phyloP scores from a whole-genome alignment of 2,329 filamentous ascomycete genomes.

The Ophiosphaerella narmari region DNA sequence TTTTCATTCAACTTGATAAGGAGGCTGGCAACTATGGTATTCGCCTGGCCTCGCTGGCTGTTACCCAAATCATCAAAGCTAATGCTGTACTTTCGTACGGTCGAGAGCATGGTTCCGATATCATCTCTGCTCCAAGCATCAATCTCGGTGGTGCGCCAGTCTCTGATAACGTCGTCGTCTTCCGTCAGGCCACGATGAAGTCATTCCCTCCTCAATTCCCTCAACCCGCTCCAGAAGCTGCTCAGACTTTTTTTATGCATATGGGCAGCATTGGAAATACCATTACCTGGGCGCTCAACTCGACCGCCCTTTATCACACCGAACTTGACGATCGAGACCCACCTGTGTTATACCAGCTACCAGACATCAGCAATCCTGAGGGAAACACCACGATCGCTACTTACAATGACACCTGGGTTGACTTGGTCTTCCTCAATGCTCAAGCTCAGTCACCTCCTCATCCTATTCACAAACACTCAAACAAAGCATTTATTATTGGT shows the following conservation, averaged over 20 bases:
- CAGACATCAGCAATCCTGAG: slow-evolving; percentile 26
- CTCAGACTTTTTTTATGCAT: slow-evolving; percentile 52
- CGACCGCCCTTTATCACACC: slow-evolving; percentile 47
- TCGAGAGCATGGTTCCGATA: slow-evolving; percentile 8
- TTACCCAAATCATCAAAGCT: slow-evolving; percentile 61
- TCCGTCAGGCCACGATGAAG: slow-evolving; percentile 50
- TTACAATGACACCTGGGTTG: slow-evolving; percentile 40
- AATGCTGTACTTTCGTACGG: slow-evolving; percentile 56
- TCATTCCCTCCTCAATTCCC: slow-evolving; percentile 54
- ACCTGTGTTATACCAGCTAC: slow-evolving; percentile 53
- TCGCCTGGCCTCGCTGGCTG: slow-evolving; percentile 55
- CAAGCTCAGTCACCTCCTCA: slow-evolving; percentile 56
- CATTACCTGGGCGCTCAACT: slow-evolving; percentile 61
- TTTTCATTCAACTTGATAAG: slow-evolving; percentile 55
- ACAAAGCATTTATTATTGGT: slow-evolving; percentile 64
- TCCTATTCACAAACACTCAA: slow-evolving; percentile 68
- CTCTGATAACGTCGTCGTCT: slow-evolving; percentile 43
- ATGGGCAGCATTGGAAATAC: slow-evolving; percentile 44
- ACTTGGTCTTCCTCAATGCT: slow-evolving; percentile 33
- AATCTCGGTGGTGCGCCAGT: slow-evolving; percentile 54
- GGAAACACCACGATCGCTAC: slow-evolving; percentile 53
- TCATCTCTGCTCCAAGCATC: slow-evolving; percentile 49
- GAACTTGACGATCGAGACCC: slow-evolving; percentile 44
- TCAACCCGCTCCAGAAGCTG: slow-evolving; percentile 48
- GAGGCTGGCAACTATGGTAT: slow-evolving; percentile 58